These are phyloP conservation scores for Saturnispora saitoi DNA, from an alignment of 805 yeast species.

Conservation along the genomic window DNA sequence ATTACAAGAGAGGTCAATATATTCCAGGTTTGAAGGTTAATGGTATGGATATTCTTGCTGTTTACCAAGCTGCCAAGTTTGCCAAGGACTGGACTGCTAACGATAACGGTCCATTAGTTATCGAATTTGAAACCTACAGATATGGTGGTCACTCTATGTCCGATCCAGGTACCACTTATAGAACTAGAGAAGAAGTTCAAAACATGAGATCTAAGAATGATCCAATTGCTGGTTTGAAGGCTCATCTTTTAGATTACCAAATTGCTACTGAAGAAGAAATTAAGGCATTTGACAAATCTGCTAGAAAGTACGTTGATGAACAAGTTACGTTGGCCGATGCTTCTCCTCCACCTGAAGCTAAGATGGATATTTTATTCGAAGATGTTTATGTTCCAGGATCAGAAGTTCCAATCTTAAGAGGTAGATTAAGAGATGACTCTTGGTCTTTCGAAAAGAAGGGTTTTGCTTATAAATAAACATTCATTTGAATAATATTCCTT, in stretches of 20 bases:
- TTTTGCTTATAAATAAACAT: slow-evolving; percentile 30
- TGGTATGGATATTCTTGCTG: slow-evolving; percentile 97
- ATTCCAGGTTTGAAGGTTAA: slow-evolving; percentile 97
- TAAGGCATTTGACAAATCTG: slow-evolving; percentile 90
- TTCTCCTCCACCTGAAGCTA: slow-evolving; percentile 92
- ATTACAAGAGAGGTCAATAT: slow-evolving; percentile 98
- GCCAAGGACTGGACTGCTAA: slow-evolving; percentile 93
- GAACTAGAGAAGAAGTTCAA: slow-evolving; percentile 99
- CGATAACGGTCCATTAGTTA: slow-evolving; percentile 92
- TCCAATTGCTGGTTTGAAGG: slow-evolving; percentile 94
- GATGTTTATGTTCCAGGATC: slow-evolving; percentile 94
- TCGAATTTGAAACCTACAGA: slow-evolving; percentile 98
- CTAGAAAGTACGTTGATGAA: slow-evolving; percentile 90
- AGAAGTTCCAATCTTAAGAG: slow-evolving; percentile 88
- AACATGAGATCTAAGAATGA: slow-evolving; percentile 98
- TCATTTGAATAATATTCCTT: background rate
- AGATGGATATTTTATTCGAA: slow-evolving; percentile 88
- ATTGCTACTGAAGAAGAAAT: slow-evolving; percentile 93
- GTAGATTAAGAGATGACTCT: slow-evolving; percentile 92
- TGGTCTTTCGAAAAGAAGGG: slow-evolving; percentile 46
- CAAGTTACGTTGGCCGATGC: slow-evolving; percentile 91
- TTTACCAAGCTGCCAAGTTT: slow-evolving; percentile 90
- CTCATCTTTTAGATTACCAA: slow-evolving; percentile 68
- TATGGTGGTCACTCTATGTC: slow-evolving; percentile 99
- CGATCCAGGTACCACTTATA: slow-evolving; percentile 99